Base-by-base conservation (phyloP, 768 basidiomycete genomes). In the Pilatotrama ljubarskyi region DNA sequence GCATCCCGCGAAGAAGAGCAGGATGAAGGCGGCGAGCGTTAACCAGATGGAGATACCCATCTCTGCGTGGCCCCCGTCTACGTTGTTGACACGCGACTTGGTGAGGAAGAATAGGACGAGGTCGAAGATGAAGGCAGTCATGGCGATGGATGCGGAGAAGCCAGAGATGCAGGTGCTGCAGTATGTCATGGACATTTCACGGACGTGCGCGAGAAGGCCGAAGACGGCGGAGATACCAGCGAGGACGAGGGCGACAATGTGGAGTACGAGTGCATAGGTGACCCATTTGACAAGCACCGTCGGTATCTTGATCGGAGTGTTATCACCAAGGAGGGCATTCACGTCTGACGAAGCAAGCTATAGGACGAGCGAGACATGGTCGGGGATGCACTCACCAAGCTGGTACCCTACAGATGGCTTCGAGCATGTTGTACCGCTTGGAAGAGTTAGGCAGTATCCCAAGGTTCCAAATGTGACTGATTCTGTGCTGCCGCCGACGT, bases 1-100 rank as follows among this genome's bases (percentile, higher is more conserved):
- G 72, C 93, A 96, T 13, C 93, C 91, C 44, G 90, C 88, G 73
- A 97, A 89, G 81, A 95, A 93, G 42, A 98, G 79, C 18, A 95
- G 77, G 17, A 95, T 24, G 83, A 90, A 94, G 0, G 93, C 91
- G 1, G 84, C 88, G 35, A 98, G 83, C 2, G 92, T 93, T 46
- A 98, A 77, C 95, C 95, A 98, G 42, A 95, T 83, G 20, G 90
- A 93, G 59, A 82, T 88, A n/a, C 95, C 95, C 8, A 95, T 88
- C 18, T 79, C 75, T 0, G 96, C 95, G 0, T 79, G 79, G 5
- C 91, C 94, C 18, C 93, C 87, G 4, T 78, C 65, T n/a, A 85
- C 82, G 17, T 67, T 61, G 71, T 91, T 90, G 72, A 99, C 89
- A 53, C 95, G 85, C 43, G 90, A 77, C 69, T 88, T 94, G 58